Conservation (phyloP, 73 alveolate species). For the Paramecium tetraurelia region DNA sequence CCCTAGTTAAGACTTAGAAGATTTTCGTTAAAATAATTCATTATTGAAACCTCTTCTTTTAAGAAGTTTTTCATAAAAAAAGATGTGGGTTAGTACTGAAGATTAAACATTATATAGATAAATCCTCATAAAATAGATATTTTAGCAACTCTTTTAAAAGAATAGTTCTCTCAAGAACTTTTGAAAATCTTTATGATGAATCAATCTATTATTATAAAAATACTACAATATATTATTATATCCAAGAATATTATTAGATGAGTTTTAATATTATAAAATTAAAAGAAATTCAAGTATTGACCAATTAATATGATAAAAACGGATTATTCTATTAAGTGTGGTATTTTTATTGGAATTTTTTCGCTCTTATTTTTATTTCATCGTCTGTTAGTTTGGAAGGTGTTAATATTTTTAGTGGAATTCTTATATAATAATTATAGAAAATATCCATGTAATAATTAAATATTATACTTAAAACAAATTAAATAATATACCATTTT, state of each 20-base stretch:
- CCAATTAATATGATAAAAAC: too few species aligned
- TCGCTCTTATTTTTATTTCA: too few species aligned
- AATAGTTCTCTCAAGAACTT: background rate
- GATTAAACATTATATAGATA: background rate
- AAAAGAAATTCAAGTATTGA: background rate
- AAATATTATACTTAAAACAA: too few species aligned
- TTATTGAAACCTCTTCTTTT: background rate
- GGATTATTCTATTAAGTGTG: too few species aligned
- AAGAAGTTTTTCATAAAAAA: background rate
- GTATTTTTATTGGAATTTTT: too few species aligned
- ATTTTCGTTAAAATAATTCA: background rate
- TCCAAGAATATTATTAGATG: background rate
- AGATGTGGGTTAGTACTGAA: background rate
- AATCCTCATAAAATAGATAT: background rate
- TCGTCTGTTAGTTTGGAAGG: too few species aligned
- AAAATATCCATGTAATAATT: background rate
- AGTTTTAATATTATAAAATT: too few species aligned
- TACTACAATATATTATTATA: background rate
- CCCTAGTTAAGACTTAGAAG: background rate
- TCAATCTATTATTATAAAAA: background rate
- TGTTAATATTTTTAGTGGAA: background rate
- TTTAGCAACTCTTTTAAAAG: background rate
- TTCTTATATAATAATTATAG: background rate
- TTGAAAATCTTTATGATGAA: background rate
- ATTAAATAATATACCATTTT: too few species aligned